Percentiles rank a stretch among this genome's conserved stretches.
These are phyloP conservation scores for Blastomyces percursus DNA, from an alignment of 2,329 filamentous ascomycete species.

Conservation along the genomic window DNA sequence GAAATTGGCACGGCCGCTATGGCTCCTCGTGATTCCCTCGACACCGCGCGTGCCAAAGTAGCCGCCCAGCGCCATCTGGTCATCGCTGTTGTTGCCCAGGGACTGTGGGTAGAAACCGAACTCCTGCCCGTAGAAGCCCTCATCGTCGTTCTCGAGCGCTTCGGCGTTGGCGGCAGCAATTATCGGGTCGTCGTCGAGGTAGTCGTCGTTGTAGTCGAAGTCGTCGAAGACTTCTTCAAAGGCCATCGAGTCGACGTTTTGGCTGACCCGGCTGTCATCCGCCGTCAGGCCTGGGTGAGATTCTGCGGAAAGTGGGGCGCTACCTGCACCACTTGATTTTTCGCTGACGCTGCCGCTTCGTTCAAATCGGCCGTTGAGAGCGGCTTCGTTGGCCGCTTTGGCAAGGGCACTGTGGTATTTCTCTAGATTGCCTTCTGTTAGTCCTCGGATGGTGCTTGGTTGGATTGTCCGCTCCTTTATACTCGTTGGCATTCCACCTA, in stretches of 20 bases:
- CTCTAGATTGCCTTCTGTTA: constrained; percentile 40
- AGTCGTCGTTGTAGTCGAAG: constrained; percentile 49
- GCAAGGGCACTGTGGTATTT: constrained; percentile 78
- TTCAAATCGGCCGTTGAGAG: constrained; percentile 62
- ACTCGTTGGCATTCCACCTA: background rate
- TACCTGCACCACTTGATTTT: constrained; percentile 24
- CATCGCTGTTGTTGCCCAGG: constrained; percentile 36
- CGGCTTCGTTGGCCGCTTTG: constrained; percentile 66
- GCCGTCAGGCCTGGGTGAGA: constrained; percentile 38
- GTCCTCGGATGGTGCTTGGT: constrained; percentile 11
- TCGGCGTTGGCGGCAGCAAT: constrained; percentile 94
- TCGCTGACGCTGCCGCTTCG: constrained; percentile 45
- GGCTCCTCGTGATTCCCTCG: constrained; percentile 50
- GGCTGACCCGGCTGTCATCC: constrained; percentile 41
- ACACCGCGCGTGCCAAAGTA: constrained; percentile 73
- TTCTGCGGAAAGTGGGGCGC: constrained; percentile 27
- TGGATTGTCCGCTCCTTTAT: background rate
- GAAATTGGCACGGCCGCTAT: constrained; percentile 62
- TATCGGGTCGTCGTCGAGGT: constrained; percentile 74
- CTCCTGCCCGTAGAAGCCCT: constrained; percentile 91
- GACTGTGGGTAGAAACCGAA: constrained; percentile 81
- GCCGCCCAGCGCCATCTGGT: constrained; percentile 65
- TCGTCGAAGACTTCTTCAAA: constrained; percentile 35
- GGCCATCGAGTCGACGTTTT: constrained; percentile 31
- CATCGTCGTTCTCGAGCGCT: constrained; percentile 79